These are phyloP conservation scores for Teratosphaeria destructans DNA, from an alignment of 2,329 filamentous ascomycete genomes.

Conservation along the genomic window DNA sequence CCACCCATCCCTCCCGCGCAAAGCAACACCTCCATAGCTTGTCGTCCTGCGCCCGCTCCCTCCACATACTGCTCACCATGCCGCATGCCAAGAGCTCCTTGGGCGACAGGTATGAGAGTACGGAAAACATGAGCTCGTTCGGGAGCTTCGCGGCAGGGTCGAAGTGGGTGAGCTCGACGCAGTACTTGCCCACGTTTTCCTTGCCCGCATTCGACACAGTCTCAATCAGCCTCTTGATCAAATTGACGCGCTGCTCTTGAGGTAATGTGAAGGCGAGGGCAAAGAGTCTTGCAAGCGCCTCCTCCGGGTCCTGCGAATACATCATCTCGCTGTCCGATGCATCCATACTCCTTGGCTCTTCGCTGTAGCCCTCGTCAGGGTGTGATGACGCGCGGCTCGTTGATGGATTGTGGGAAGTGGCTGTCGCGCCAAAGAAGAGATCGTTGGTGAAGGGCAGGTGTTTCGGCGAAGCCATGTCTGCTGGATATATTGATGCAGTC, in stretches of 20 bases:
- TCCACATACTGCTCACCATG: constrained; percentile 71
- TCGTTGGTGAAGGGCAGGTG: neutral
- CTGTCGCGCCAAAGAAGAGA: neutral
- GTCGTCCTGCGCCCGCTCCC: constrained; percentile 67
- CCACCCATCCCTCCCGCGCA: constrained; percentile 67
- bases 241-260: constrained; percentile 2
- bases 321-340: constrained; percentile 19
- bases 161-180: constrained; percentile 64
- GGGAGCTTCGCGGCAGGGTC: constrained; percentile 82
- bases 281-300: constrained; percentile 2
- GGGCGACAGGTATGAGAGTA: constrained; percentile 78
- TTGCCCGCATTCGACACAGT: constrained; percentile 12
- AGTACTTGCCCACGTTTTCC: constrained; percentile 9
- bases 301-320: constrained; percentile 2
- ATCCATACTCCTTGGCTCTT: constrained; percentile 49
- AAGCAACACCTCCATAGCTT: constrained; percentile 82
- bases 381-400: neutral
- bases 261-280: constrained; percentile 5
- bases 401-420: neutral
- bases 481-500: neutral
- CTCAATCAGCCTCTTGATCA: constrained; percentile 4
- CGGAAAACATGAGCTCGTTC: constrained; percentile 79
- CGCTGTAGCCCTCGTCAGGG: constrained; percentile 1
- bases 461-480: neutral
- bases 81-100: constrained; percentile 70